Conservation (phyloP, 805 yeast species). For the Metschnikowia borealis region DNA sequence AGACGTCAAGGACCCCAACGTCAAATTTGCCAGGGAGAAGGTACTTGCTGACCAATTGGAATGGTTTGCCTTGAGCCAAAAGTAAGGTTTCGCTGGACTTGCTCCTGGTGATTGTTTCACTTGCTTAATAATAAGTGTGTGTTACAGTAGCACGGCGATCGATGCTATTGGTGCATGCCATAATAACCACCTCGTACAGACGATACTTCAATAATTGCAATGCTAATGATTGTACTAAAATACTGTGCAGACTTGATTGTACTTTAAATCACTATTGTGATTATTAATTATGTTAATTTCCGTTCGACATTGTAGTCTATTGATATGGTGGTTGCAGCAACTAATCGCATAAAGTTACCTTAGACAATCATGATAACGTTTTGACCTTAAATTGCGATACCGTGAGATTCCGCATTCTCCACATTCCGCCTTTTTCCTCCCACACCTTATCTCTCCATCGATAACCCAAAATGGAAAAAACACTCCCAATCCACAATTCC, state of each 20-base stretch:
- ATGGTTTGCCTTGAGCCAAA: constrained; percentile 12
- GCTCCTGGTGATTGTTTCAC: background rate
- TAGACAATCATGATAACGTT: background rate
- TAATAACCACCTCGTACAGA: no score
- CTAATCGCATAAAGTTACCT: background rate
- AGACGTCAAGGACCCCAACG: constrained; percentile 51
- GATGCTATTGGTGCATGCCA: no score
- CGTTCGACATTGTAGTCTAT: no score
- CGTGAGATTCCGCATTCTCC: constrained; percentile 1
- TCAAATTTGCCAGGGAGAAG: constrained; percentile 65
- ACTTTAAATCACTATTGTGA: no score
- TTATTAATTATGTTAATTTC: no score
- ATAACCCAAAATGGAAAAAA: background rate
- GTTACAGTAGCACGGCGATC: no score
- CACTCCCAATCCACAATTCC: background rate
- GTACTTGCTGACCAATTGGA: constrained; percentile 45
- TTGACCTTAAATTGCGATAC: background rate
- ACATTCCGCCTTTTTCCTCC: background rate
- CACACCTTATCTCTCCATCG: background rate
- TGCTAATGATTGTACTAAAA: no score
- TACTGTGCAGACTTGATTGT: no score
- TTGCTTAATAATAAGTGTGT: no score
- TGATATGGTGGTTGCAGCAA: no score
- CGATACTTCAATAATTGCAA: no score
- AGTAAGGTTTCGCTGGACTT: no score